These are phyloP conservation scores for Microglena sp. DNA, from an alignment of 139 green algal species.

Conservation along the genomic window DNA sequence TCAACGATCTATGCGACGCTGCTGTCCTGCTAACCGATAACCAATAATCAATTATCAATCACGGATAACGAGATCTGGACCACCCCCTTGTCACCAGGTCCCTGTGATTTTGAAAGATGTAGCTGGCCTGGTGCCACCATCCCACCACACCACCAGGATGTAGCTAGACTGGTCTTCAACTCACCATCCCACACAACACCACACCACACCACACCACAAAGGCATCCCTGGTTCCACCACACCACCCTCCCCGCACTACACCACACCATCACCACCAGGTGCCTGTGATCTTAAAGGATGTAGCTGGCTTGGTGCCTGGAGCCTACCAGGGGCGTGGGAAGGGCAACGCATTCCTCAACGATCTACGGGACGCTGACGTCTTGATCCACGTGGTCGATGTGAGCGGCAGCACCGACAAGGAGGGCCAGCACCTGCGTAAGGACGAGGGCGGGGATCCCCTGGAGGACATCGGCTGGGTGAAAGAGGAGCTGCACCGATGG, in stretches of 20 bases:
- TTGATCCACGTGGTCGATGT: slow-evolving; percentile 35
- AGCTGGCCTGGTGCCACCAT: slow-evolving; percentile 43
- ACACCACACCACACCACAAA: too few species aligned
- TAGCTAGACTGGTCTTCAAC: too few species aligned
- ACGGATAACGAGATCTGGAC: too few species aligned
- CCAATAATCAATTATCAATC: too few species aligned
- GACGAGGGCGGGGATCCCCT: slow-evolving; percentile 19
- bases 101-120: slow-evolving; percentile 40
- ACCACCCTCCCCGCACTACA: too few species aligned
- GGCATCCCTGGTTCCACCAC: too few species aligned
- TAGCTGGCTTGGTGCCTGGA: slow-evolving; percentile 46
- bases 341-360: slow-evolving; percentile 51
- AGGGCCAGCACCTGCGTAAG: slow-evolving; percentile 18
- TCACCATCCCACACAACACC: too few species aligned
- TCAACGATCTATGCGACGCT: slow-evolving; percentile 48
- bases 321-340: slow-evolving; percentile 34
- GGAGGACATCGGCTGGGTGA: slow-evolving; percentile 44
- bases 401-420: slow-evolving; percentile 32
- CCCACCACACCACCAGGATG: too few species aligned
- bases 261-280: slow-evolving; percentile 10
- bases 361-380: slow-evolving; percentile 45
- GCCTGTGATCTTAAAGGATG: slow-evolving; percentile 36
- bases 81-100: slow-evolving; percentile 6
- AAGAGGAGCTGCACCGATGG: slow-evolving; percentile 48
- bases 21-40: too few species aligned